These are phyloP conservation scores for Andalucia godoyi DNA, from an alignment of 78 protist species.

Conservation along the genomic window DNA sequence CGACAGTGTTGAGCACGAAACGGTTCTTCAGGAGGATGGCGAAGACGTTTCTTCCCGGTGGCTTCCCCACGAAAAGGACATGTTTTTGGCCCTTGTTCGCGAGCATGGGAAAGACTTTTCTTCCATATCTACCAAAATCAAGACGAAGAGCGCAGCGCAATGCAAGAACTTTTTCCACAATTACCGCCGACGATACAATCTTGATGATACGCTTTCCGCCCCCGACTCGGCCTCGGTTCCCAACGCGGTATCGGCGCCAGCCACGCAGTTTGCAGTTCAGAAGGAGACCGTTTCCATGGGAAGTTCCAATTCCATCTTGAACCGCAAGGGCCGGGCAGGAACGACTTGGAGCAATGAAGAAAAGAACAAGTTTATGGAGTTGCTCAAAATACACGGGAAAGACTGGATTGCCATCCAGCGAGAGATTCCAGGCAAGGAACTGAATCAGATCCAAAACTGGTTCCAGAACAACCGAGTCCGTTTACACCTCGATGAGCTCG, in stretches of 20 bases:
- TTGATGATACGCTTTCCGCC: no score
- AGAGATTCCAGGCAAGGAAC: neutral
- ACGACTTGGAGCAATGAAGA: slow-evolving; percentile 4
- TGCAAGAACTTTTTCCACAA: slow-evolving; percentile 4
- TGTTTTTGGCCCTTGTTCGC: neutral
- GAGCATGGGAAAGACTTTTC: neutral
- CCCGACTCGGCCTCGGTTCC: no score
- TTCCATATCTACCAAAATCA: neutral
- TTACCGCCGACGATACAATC: neutral
- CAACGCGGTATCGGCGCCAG: no score
- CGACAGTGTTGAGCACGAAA: no score
- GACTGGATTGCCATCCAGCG: slow-evolving; percentile 1
- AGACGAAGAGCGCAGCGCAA: slow-evolving; percentile 5
- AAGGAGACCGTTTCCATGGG: neutral
- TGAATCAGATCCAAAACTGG: slow-evolving; percentile 4
- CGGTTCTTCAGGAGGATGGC: no score
- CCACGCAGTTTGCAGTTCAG: neutral
- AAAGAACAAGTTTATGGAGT: neutral
- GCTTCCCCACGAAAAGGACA: neutral
- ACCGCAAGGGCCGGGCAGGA: neutral
- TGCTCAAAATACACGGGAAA: neutral
- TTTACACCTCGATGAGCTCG: no score
- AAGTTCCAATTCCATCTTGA: neutral
- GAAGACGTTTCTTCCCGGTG: no score
- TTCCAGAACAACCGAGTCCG: slow-evolving; percentile 27